phyloP scores from a whole-genome alignment of 2,329 filamentous ascomycete genomes.

The Fusarium marasasianum region DNA sequence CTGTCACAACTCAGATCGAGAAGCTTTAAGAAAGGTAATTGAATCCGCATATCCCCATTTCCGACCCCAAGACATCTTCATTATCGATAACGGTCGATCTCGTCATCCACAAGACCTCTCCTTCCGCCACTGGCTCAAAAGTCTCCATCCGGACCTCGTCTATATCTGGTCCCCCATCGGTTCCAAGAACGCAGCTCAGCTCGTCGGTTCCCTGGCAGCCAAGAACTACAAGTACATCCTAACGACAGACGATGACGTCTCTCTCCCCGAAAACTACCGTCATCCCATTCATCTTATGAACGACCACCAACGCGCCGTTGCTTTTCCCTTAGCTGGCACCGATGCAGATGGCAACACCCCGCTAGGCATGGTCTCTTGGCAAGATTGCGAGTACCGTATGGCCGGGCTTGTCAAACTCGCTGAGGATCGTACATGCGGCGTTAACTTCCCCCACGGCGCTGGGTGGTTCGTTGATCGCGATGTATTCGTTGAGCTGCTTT shows the following conservation, averaged over 20 bases:
- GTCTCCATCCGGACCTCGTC: background rate
- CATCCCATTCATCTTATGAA: background rate
- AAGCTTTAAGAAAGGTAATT: background rate
- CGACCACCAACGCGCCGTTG: background rate
- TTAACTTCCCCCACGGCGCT: background rate
- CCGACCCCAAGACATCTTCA: slow-evolving; percentile 4
- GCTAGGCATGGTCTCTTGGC: background rate
- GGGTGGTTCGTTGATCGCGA: slow-evolving; percentile 6
- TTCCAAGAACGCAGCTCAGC: background rate
- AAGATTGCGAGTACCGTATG: slow-evolving; percentile 1
- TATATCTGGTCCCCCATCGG: slow-evolving; percentile 9
- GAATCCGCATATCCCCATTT: background rate
- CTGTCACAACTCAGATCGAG: background rate
- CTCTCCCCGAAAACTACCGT: background rate
- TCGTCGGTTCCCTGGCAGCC: background rate
- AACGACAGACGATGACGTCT: slow-evolving; percentile 3
- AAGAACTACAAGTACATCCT: slow-evolving; percentile 2
- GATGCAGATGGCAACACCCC: background rate
- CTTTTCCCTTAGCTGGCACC: background rate
- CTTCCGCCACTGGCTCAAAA: background rate
- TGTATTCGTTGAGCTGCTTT: background rate
- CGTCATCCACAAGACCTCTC: background rate
- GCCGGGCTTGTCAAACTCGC: background rate
- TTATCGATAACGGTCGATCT: background rate
- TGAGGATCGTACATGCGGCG: background rate